Conservation (phyloP, 768 basidiomycete species). For the Collybia nuda region DNA sequence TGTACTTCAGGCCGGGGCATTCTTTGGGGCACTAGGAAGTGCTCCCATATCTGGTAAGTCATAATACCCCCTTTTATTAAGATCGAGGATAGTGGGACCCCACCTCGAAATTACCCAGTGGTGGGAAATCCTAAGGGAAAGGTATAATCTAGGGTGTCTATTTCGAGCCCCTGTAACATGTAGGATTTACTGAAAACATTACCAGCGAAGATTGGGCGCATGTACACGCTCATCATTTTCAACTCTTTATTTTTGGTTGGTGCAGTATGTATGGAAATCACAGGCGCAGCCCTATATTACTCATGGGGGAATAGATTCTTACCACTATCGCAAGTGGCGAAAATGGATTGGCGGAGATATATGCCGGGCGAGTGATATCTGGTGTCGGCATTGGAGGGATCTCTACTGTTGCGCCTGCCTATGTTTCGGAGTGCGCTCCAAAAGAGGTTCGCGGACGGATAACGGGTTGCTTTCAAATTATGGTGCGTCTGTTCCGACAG, state of each 20-base stretch:
- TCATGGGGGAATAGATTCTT: constrained; percentile 48
- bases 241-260: constrained; percentile 67
- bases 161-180: no score
- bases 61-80: neutral
- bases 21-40: constrained; percentile 2
- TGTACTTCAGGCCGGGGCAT: constrained; percentile 3
- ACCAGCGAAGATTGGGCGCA: constrained; percentile 65
- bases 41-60: neutral
- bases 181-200: no score
- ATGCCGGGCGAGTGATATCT: constrained; percentile 76
- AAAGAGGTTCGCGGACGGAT: constrained; percentile 86
- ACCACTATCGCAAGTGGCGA: constrained; percentile 61
- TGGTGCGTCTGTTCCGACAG: constrained; percentile 37
- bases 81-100: neutral
- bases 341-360: constrained; percentile 70
- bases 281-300: neutral
- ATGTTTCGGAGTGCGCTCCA: constrained; percentile 85
- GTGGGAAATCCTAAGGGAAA: no score
- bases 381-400: constrained; percentile 85
- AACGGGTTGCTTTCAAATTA: constrained; percentile 84
- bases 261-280: constrained; percentile 53
- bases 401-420: constrained; percentile 79
- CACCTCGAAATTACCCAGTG: no score
- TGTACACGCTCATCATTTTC: constrained; percentile 58
- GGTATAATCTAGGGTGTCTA: no score